A percentile compares a stretch with the other conserved stretches of the same genome.
These are phyloP conservation scores for Diaporthe citri DNA, from an alignment of 2,329 filamentous ascomycete species.

Conservation along the genomic window DNA sequence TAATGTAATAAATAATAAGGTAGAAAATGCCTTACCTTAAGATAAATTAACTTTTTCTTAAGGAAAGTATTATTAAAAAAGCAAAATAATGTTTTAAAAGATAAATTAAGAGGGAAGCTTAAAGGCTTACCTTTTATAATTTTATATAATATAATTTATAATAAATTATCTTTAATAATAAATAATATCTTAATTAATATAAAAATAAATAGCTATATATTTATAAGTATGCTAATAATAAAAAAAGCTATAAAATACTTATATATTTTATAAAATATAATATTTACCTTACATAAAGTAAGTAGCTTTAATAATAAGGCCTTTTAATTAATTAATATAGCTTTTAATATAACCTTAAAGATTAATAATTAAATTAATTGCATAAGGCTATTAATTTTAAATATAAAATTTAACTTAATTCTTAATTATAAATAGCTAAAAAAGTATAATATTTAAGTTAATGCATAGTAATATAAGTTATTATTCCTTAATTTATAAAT, in stretches of 20 bases:
- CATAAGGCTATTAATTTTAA: background rate
- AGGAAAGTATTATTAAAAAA: no score
- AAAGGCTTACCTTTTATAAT: no score
- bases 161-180: no score
- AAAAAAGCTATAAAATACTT: background rate
- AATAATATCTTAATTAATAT: background rate
- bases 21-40: background rate
- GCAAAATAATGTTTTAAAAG: background rate
- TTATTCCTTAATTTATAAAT: background rate
- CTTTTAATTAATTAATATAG: background rate
- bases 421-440: background rate
- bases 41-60: background rate
- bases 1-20: background rate
- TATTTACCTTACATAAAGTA: background rate
- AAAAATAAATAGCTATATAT: conserved; percentile 1
- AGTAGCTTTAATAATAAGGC: background rate
- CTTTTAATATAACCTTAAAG: background rate
- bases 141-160: no score
- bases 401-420: conserved; percentile 15
- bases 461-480: background rate
- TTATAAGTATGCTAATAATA: background rate
- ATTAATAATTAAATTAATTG: background rate
- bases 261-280: background rate
- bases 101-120: background rate
- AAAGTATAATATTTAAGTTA: background rate